Evolutionary conservation across 257 asterid genomes (phyloP).

Genomic region (Nicotiana tomentosiformis): DNA sequence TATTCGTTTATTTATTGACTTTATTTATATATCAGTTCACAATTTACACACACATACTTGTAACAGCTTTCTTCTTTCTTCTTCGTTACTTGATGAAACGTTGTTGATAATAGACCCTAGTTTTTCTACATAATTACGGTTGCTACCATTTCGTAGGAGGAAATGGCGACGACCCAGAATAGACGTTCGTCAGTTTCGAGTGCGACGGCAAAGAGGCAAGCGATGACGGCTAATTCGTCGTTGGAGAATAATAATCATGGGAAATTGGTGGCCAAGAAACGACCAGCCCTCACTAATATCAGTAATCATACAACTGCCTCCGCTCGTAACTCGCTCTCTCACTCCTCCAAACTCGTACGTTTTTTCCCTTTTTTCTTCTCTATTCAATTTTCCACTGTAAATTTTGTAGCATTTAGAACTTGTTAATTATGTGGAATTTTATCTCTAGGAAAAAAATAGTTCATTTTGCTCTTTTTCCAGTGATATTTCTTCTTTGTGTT

Average conservation of each 20-base stretch:
- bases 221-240: conserved; percentile 24
- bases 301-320: conserved; percentile 55
- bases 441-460: background rate
- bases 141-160: background rate
- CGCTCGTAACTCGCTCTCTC: conserved; percentile 31
- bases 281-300: conserved; percentile 71
- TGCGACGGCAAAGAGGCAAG: conserved; percentile 57
- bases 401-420: background rate
- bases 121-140: background rate
- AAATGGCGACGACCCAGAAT: conserved; percentile 24
- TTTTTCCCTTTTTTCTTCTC: background rate
- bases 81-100: background rate
- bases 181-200: conserved; percentile 57
- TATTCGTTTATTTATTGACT: conserved; percentile 12
- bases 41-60: conserved; percentile 3
- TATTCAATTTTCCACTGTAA: background rate
- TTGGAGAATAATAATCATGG: conserved; percentile 31
- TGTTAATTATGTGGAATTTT: background rate
- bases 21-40: conserved; percentile 15
- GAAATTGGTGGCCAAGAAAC: conserved; percentile 53
- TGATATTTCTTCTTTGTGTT: background rate
- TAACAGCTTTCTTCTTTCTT: background rate
- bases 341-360: conserved; percentile 51
- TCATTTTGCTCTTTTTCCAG: background rate
- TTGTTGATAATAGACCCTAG: background rate